phyloP scores from a whole-genome alignment of 352 stramenopile genomes.

The Peronosclerospora sorghi region DNA sequence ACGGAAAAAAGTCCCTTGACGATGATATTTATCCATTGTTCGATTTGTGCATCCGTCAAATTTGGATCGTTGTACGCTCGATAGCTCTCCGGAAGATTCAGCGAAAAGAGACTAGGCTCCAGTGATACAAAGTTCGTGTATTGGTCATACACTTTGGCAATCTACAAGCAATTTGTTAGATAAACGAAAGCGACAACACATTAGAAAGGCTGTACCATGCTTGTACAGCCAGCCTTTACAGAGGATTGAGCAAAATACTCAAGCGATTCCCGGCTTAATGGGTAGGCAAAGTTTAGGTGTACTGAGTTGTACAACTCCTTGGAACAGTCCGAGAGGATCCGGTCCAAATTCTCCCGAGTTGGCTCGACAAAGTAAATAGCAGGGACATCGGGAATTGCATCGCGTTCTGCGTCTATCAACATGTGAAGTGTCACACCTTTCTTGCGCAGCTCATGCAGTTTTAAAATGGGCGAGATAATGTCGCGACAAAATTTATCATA shows the following conservation, averaged over 20 bases:
- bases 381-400: slow-evolving; percentile 94
- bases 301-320: slow-evolving; percentile 88
- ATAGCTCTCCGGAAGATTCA: slow-evolving; percentile 91
- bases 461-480: slow-evolving; percentile 97
- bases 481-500: slow-evolving; percentile 94
- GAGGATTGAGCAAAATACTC: slow-evolving; percentile 78
- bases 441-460: slow-evolving; percentile 92
- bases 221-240: slow-evolving; percentile 65
- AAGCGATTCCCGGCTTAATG: slow-evolving; percentile 76
- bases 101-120: slow-evolving; percentile 90
- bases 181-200: neutral
- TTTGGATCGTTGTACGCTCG: slow-evolving; percentile 88
- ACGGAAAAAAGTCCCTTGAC: slow-evolving; percentile 87
- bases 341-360: slow-evolving; percentile 89
- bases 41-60: slow-evolving; percentile 65
- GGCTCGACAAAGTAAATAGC: slow-evolving; percentile 96
- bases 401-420: slow-evolving; percentile 88
- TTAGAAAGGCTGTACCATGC: slow-evolving; percentile 35
- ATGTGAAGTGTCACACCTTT: slow-evolving; percentile 96
- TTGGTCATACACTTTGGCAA: slow-evolving; percentile 95
- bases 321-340: slow-evolving; percentile 90
- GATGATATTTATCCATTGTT: slow-evolving; percentile 61
- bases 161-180: slow-evolving; percentile 18
- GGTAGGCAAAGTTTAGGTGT: slow-evolving; percentile 92
- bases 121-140: slow-evolving; percentile 96